Conservation (phyloP, 2,329 filamentous ascomycete genomes). For the Xylariales sp. region DNA sequence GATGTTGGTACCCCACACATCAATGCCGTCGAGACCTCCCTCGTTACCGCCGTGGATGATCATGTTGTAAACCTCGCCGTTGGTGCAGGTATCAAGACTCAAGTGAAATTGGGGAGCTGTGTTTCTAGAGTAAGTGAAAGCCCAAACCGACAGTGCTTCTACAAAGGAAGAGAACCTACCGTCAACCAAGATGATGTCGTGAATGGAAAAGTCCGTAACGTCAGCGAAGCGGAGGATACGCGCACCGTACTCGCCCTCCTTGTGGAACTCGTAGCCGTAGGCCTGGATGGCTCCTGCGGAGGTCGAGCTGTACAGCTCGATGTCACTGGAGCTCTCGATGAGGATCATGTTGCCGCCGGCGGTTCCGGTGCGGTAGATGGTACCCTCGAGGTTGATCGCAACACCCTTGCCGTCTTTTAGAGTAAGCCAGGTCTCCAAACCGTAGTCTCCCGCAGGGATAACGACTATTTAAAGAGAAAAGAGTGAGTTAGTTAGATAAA, state of each 20-base stretch:
- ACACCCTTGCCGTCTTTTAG: slow-evolving; percentile 9
- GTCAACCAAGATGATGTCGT: slow-evolving; percentile 43
- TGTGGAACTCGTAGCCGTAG: slow-evolving; percentile 41
- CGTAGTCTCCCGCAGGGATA: slow-evolving; percentile 13
- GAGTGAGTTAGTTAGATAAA: too few species aligned
- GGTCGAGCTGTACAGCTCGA: slow-evolving; percentile 37
- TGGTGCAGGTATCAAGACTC: slow-evolving; percentile 38
- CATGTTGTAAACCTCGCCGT: slow-evolving; percentile 46
- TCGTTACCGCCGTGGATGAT: slow-evolving; percentile 40
- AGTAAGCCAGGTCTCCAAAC: slow-evolving; percentile 11
- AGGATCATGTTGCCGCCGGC: slow-evolving; percentile 13
- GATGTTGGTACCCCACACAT: slow-evolving; percentile 49
- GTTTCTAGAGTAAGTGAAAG: neutral
- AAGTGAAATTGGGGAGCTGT: slow-evolving; percentile 35
- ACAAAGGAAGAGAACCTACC: slow-evolving; percentile 22
- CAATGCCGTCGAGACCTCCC: slow-evolving; percentile 50
- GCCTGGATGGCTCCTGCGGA: slow-evolving; percentile 43
- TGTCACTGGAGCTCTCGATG: slow-evolving; percentile 27
- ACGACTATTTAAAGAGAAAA: too few species aligned
- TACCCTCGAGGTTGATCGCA: slow-evolving; percentile 35
- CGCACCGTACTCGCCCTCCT: slow-evolving; percentile 27
- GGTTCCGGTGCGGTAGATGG: slow-evolving; percentile 12
- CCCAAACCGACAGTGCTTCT: neutral
- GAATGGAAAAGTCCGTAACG: slow-evolving; percentile 38
- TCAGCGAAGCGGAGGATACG: slow-evolving; percentile 39